A percentile compares a stretch with the other conserved stretches of the same genome.
Evolutionary conservation across 208 protist genomes (phyloP).

Genomic region (Perkinsela sp.): DNA sequence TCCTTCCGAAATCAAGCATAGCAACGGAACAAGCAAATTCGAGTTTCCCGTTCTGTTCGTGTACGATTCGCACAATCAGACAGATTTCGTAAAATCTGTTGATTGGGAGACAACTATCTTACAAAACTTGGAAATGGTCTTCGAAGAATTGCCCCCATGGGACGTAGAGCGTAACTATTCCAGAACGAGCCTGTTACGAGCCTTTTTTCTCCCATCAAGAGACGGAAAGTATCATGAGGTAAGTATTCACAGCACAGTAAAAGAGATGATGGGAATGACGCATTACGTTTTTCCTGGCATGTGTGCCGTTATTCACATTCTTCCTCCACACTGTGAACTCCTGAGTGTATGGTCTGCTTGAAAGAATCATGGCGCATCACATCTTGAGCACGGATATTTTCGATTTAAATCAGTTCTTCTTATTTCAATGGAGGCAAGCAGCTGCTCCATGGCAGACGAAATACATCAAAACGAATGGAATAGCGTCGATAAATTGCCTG

Average conservation of each 20-base stretch:
- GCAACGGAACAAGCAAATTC: slow-evolving; percentile 8
- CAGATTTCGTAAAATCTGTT: slow-evolving; percentile 68
- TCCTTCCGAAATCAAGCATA: neutral
- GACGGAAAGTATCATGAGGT: neutral
- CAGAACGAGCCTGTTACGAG: neutral
- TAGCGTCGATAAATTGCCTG: too few relatives aligned
- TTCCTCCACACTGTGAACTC: neutral
- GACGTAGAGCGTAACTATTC: neutral
- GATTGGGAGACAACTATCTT: slow-evolving; percentile 13
- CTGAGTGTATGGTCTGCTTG: too few relatives aligned
- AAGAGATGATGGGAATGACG: neutral
- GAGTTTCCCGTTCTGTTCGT: slow-evolving; percentile 71
- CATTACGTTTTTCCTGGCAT: neutral
- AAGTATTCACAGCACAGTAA: neutral
- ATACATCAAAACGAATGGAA: too few relatives aligned
- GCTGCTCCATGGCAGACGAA: too few relatives aligned
- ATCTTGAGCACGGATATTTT: too few relatives aligned
- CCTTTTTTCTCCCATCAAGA: neutral
- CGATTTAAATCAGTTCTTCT: too few relatives aligned
- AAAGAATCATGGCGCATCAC: too few relatives aligned
- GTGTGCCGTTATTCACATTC: neutral
- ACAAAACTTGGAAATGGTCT: neutral
- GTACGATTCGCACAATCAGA: slow-evolving; percentile 69
- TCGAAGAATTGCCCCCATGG: neutral
- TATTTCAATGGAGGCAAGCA: too few relatives aligned